Evolutionary conservation across 2,329 filamentous ascomycete genomes (phyloP), one percentile per base, ranked within the genome.

Genomic region (Aspergillus fructus): DNA sequence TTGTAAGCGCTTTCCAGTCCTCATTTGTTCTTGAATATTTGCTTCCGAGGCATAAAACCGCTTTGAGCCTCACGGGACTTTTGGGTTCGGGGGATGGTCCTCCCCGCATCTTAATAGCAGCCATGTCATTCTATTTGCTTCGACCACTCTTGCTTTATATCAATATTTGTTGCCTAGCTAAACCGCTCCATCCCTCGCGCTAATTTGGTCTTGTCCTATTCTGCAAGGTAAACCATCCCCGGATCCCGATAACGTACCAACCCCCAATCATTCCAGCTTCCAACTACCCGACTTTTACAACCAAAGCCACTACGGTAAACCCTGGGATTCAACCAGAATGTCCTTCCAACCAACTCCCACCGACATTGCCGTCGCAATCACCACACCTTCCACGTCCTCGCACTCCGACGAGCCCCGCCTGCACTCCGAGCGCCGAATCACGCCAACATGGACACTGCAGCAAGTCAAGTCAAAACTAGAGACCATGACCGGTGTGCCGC

Each of bases 401-500:
- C 42, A 51, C 17, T 55, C 53, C 33, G 34, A 61, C 54, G 64
- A 70, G 41, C 72, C 75, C 3, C 66, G 70, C 17, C 73, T 79
- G 48, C 85, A 88, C 49, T 93, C 91, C 51, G 94, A 99, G 78
- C 89, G 93, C 60, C 90, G 94, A 65, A 87, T 97, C 73, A 93
- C 91, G 24, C 93, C 93, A 13, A 89, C 93, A 65, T 99, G 94
- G 94, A 89, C 88, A 60, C 89, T 99, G 70, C 81, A 83, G 55
- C 87, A 91, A 68, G 83, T 97, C 67, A 96, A 93, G 78, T 78
- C 82, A 53, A 96, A 94, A 75, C 86, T 99, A 51, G 93, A 97
- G 76, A 89, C 91, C 60, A 88, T 97, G 76, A 97, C 93, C 2
- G 94, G 94, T 60, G 87, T 97, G 39, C 93, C 94, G 15, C 90